Evolutionary conservation across 2,329 filamentous ascomycete species (phyloP), one percentile per base, ranked within the genome.

Genomic region (Bipolaris gigantea): DNA sequence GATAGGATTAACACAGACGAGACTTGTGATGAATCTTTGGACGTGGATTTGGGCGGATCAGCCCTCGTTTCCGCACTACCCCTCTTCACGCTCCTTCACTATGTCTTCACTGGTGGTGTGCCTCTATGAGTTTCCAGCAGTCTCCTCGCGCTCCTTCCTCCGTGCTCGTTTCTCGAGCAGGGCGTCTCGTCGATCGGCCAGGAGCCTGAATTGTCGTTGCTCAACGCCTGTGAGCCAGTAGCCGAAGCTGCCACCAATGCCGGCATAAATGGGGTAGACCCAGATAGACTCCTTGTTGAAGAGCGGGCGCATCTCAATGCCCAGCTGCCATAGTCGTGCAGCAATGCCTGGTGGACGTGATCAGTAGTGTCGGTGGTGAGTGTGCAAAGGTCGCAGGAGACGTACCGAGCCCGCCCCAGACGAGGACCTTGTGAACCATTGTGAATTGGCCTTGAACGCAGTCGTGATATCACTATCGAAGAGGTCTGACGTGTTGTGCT

Each of bases 141-240:
- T 63, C 51, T 73, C 83, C 71, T 89, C 85, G 53, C 85, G 79
- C 74, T 86, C 83, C 56, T 87, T 87, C 73, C 88, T 87, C 76
- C 91, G 83, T 75, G 87, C 87, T 74, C 94, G 83, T 87, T 97
- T 97, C 80, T 96, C 92, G 54, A 97, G 80, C 63, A 99, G 82
- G 51, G 82, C 77, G 64, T 89, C 83, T 81, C 92, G 92, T 72
- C 92, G 87, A 72, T 93, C 89, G 62, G 82, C 80, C 55, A 99
- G 80, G 59, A 92, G 83, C 62, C 85, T 84, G 64, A 88, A 83
- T 78, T 97, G 93, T 73, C 86, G 83, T 70, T 90, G 81, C 76
- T 97, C 91, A 52, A 97, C 90, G 60, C 90, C 90, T 80, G 92
- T 87, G 66, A 99, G 81, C 92, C 93, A 99, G 83, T 97, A 97